A percentile compares a stretch with the other conserved stretches of the same genome.
phyloP scores from a whole-genome alignment of 2,329 filamentous ascomycete species.

The Hymenoscyphus repandus region DNA sequence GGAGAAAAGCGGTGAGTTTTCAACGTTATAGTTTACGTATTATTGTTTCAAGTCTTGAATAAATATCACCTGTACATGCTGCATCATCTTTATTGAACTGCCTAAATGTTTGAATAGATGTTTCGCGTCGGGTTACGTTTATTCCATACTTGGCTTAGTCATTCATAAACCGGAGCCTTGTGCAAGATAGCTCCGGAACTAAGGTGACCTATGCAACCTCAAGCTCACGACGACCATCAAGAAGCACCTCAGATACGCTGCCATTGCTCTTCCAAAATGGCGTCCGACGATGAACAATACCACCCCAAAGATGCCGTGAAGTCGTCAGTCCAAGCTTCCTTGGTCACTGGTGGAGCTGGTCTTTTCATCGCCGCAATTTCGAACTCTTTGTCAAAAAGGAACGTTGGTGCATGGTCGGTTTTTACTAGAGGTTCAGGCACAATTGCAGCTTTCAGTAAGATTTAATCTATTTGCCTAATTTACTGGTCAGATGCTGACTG shows the following conservation, averaged over 20 bases:
- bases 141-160: no score
- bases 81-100: background rate
- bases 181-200: background rate
- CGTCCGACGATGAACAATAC: constrained; percentile 49
- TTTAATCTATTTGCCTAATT: constrained; percentile 7
- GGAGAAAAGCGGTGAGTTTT: no score
- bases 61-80: no score
- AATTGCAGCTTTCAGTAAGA: constrained; percentile 58
- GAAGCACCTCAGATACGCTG: constrained; percentile 6
- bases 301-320: constrained; percentile 71
- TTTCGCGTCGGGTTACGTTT: no score
- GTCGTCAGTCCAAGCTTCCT: constrained; percentile 56
- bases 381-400: constrained; percentile 79
- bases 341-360: constrained; percentile 63
- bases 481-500: constrained; percentile 9
- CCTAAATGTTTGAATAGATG: background rate
- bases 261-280: constrained; percentile 38
- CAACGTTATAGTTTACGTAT: no score
- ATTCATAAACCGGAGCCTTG: background rate
- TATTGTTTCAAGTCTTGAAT: no score
- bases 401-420: constrained; percentile 74
- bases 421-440: constrained; percentile 74
- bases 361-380: constrained; percentile 71
- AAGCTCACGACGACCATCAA: background rate
- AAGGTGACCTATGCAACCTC: background rate